These are phyloP conservation scores for Malus fusca DNA, from an alignment of 306 rosid species.

Conservation along the genomic window DNA sequence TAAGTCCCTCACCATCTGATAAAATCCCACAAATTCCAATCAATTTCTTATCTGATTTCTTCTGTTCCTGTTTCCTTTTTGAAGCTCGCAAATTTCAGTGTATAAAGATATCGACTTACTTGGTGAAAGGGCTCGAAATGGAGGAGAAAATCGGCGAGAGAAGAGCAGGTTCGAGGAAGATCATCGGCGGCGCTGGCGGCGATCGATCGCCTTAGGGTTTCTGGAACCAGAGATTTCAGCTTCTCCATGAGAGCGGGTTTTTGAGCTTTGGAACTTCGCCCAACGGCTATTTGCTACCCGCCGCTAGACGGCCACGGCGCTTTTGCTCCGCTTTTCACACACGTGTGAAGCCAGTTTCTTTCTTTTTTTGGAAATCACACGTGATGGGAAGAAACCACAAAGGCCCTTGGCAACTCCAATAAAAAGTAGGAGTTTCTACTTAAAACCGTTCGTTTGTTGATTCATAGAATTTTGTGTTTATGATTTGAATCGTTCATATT, in stretches of 20 bases:
- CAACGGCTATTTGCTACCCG: slow-evolving; percentile 7
- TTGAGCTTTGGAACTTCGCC: not conserved
- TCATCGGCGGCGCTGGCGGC: slow-evolving; percentile 31
- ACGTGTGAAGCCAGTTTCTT: not conserved
- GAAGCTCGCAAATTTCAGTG: not conserved
- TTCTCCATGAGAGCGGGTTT: slow-evolving; percentile 40
- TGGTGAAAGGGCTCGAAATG: slow-evolving; percentile 54
- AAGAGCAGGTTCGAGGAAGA: slow-evolving; percentile 45
- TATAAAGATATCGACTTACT: slow-evolving; percentile 22
- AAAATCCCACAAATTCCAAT: not conserved
- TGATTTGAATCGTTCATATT: too few species aligned
- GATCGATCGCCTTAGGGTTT: slow-evolving; percentile 38
- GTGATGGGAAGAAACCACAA: not conserved
- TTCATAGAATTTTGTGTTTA: too few species aligned
- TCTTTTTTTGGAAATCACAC: not conserved
- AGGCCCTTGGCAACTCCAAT: too few species aligned
- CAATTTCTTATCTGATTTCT: not conserved
- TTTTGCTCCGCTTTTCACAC: not conserved
- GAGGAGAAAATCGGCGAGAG: slow-evolving; percentile 47
- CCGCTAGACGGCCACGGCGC: not conserved
- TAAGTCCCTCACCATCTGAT: slow-evolving; percentile 49
- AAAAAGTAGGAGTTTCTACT: too few species aligned
- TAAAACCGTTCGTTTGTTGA: too few species aligned
- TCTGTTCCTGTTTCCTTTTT: not conserved
- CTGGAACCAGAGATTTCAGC: slow-evolving; percentile 62